A percentile compares a stretch with the other conserved stretches of the same genome.
These are phyloP conservation scores for Coniochaeta sp. DNA, from an alignment of 2,329 filamentous ascomycete species.

Conservation along the genomic window DNA sequence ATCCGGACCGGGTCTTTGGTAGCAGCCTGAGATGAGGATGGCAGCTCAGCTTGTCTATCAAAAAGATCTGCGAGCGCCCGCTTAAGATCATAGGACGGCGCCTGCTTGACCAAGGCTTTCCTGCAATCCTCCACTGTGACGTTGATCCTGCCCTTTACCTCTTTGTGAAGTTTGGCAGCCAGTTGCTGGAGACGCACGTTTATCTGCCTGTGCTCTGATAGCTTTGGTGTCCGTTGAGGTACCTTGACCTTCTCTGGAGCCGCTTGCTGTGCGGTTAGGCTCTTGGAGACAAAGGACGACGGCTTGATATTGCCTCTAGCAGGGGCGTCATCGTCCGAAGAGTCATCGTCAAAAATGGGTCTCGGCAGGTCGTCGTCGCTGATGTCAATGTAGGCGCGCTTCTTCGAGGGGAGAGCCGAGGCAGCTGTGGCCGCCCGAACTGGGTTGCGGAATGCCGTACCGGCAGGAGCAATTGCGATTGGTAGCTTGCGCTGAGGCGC, in stretches of 20 bases:
- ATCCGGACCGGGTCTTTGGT: neutral
- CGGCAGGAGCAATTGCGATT: conserved; percentile 65
- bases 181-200: conserved; percentile 6
- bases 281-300: conserved; percentile 41
- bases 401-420: conserved; percentile 16
- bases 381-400: conserved; percentile 25
- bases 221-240: neutral
- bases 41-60: neutral
- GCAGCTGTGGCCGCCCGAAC: conserved; percentile 16
- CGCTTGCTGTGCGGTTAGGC: conserved; percentile 13
- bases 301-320: conserved; percentile 56
- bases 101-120: conserved; percentile 1
- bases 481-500: conserved; percentile 34
- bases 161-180: conserved; percentile 8
- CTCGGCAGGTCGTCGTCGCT: conserved; percentile 21
- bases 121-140: conserved; percentile 1
- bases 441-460: conserved; percentile 61
- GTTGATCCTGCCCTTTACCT: neutral
- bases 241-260: neutral
- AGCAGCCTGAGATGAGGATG: neutral
- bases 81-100: conserved; percentile 1
- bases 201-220: conserved; percentile 5
- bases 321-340: conserved; percentile 48
- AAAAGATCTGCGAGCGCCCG: neutral
- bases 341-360: conserved; percentile 34